A percentile compares a stretch with the other conserved stretches of the same genome.
These are phyloP conservation scores for Paracoccidioides brasiliensis DNA, from an alignment of 2,329 filamentous ascomycete species.

Conservation along the genomic window DNA sequence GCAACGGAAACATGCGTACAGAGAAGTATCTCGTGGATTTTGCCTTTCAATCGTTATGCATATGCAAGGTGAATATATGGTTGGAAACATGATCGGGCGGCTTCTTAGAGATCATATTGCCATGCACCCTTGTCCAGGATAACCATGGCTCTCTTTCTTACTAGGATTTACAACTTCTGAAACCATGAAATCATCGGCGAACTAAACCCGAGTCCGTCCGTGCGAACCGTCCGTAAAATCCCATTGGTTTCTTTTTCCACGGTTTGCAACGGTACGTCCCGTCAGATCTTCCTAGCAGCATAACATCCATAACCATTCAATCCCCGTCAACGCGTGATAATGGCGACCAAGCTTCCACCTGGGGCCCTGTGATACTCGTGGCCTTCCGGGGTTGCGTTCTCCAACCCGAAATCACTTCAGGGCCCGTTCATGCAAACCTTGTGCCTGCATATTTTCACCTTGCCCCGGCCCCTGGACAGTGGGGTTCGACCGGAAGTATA, in stretches of 20 bases:
- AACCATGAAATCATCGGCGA: background rate
- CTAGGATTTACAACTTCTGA: background rate
- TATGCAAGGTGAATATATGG: no score
- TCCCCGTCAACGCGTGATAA: background rate
- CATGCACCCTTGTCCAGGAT: no score
- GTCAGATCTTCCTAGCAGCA: background rate
- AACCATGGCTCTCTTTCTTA: background rate
- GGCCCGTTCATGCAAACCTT: background rate
- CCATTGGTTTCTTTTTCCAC: background rate
- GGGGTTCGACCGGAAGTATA: background rate
- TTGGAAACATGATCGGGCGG: no score
- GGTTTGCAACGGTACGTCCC: background rate
- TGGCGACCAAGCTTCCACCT: background rate
- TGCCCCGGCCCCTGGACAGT: background rate
- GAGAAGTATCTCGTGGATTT: no score
- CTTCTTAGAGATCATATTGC: no score
- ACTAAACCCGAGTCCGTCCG: background rate
- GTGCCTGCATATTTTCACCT: background rate
- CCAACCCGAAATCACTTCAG: background rate
- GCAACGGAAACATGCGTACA: no score
- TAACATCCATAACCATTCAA: background rate
- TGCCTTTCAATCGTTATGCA: no score
- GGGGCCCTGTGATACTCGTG: background rate
- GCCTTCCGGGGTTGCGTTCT: background rate
- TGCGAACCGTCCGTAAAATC: background rate